Evolutionary conservation across 257 asterid genomes (phyloP), one percentile per base, ranked within the genome.

Genomic region (Leptodermis oblonga): DNA sequence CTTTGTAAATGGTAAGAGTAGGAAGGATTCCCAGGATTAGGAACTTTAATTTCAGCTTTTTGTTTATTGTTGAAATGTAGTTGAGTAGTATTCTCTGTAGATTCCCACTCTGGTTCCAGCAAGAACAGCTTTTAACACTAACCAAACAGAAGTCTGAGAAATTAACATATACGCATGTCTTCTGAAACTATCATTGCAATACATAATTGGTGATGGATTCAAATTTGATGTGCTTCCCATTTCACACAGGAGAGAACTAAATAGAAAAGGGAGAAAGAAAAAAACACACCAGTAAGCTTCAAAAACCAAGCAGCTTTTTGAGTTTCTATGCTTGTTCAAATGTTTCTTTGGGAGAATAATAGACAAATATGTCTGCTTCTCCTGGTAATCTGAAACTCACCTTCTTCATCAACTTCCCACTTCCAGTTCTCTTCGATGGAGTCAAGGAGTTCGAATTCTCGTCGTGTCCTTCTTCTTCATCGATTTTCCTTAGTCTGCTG

Each of bases 281-380:
- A n/a, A n/a, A n/a, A n/a, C n/a, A n/a, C n/a, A n/a, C n/a, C n/a
- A n/a, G n/a, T n/a, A n/a, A n/a, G n/a, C n/a, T n/a, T n/a, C n/a
- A n/a, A n/a, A n/a, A n/a, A n/a, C n/a, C n/a, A 13, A 59, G 37
- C 65, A 59, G 65, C 55, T 28, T 70, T 10, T 13, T 26, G 36
- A 13, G 70, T 66, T 48, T 36, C 41, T 18, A 58, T 33, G 63
- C 37, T 63, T 65, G 71, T 61, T 69, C 70, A 22, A 62, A 22
- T 43, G 49, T 34, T 54, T 30, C 46, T 26, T 56, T 70, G 25
- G 75, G 72, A 14, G 75, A 33, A 33, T 75, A 64, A 58, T 68
- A 69, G 5, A 63, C 10, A 37, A 52, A 59, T 23, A 70, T 75
- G 7, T 75, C 80, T 58, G 64, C 73, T 64, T 65, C 76, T 59